Percentiles rank a stretch among this genome's conserved stretches.
Conservation (phyloP, 768 basidiomycete genomes). For the Dendrothele bispora region DNA sequence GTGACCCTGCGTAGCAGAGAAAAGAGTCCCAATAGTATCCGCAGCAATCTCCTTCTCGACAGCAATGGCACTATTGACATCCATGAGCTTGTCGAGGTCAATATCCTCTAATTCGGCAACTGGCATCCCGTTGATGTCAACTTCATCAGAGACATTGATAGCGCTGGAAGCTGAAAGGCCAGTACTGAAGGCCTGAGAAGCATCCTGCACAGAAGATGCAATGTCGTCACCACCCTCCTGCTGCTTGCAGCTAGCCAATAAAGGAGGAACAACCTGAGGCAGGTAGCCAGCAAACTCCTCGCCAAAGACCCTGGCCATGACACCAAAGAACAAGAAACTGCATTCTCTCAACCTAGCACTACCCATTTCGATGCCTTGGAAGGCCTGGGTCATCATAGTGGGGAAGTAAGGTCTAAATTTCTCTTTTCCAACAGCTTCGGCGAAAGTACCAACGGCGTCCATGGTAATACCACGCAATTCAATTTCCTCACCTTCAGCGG, state of each 20-base stretch:
- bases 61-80: constrained; percentile 93
- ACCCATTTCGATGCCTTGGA: constrained; percentile 85
- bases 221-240: constrained; percentile 70
- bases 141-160: constrained; percentile 55
- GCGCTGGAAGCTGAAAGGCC: constrained; percentile 74
- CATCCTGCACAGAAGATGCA: constrained; percentile 54
- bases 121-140: constrained; percentile 53
- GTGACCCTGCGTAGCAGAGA: constrained; percentile 73
- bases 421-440: constrained; percentile 94
- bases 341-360: constrained; percentile 90
- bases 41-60: constrained; percentile 99
- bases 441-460: constrained; percentile 98
- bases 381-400: constrained; percentile 95
- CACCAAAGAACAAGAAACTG: constrained; percentile 97
- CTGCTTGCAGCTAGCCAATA: constrained; percentile 82
- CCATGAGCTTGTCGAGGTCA: constrained; percentile 84
- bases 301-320: constrained; percentile 96
- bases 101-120: constrained; percentile 73
- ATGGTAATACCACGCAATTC: constrained; percentile 97
- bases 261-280: constrained; percentile 79
- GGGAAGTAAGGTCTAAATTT: constrained; percentile 93
- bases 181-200: constrained; percentile 63
- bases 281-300: constrained; percentile 92
- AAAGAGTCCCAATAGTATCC: constrained; percentile 91
- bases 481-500: constrained; percentile 86